Evolutionary conservation across 306 rosid species (phyloP).

Genomic region (Canavalia gladiata): DNA sequence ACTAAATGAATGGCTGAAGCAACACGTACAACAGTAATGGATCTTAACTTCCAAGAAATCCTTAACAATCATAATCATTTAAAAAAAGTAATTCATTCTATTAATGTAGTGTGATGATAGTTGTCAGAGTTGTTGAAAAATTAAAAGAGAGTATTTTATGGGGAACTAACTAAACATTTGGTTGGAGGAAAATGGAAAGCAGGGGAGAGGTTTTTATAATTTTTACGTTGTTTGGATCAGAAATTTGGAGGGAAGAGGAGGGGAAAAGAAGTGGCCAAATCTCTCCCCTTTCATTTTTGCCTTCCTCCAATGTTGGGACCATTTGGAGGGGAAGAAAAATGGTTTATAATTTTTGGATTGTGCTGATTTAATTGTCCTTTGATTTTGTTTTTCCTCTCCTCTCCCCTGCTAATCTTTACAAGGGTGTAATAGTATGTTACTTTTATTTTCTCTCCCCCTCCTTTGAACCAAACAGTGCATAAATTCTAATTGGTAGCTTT

Average conservation of each 20-base stretch:
- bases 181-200: background rate
- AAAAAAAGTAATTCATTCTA: background rate
- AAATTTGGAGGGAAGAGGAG: background rate
- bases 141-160: background rate
- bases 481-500: constrained; percentile 3
- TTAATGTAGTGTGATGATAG: background rate
- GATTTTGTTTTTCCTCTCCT: background rate
- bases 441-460: background rate
- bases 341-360: background rate
- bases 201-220: background rate
- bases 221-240: background rate
- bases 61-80: background rate
- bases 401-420: background rate
- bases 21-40: background rate
- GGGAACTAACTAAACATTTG: background rate
- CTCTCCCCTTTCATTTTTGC: background rate
- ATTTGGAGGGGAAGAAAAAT: background rate
- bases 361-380: background rate
- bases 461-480: background rate
- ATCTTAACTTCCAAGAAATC: constrained; percentile 24
- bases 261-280: background rate
- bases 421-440: background rate
- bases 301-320: background rate
- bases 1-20: background rate
- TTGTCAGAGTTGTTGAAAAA: constrained; percentile 10